Conservation (phyloP, 2,329 filamentous ascomycete genomes). For the Diaporthe ilicicola region DNA sequence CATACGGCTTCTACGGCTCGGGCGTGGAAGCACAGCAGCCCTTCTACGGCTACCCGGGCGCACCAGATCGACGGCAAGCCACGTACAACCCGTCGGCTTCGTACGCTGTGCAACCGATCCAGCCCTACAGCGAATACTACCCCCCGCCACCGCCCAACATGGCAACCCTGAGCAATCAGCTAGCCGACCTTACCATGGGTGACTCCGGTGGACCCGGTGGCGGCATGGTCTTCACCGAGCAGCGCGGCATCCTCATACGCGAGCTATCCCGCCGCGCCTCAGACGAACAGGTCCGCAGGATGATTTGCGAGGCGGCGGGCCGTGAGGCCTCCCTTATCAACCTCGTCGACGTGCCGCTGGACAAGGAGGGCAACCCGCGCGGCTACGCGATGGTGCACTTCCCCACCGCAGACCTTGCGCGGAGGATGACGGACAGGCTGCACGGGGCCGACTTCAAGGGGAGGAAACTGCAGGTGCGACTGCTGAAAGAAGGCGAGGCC, state of each 20-base stretch:
- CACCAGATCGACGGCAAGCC: conserved; percentile 10
- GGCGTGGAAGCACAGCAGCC: background rate
- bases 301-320: conserved; percentile 29
- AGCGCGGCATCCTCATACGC: conserved; percentile 32
- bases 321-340: conserved; percentile 29
- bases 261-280: conserved; percentile 31
- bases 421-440: conserved; percentile 24
- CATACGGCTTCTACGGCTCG: conserved; percentile 22
- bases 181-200: conserved; percentile 12
- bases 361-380: conserved; percentile 27
- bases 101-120: conserved; percentile 28
- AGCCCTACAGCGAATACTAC: conserved; percentile 28
- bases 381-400: conserved; percentile 30
- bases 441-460: conserved; percentile 32
- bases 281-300: conserved; percentile 29
- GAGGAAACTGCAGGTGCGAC: conserved; percentile 27
- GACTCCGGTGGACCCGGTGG: background rate
- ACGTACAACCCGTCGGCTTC: conserved; percentile 20
- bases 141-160: conserved; percentile 3
- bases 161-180: conserved; percentile 12
- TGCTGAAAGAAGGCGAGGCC: conserved; percentile 33
- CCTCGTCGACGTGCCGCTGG: conserved; percentile 21
- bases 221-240: conserved; percentile 31
- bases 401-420: conserved; percentile 27
- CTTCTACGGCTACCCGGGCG: background rate